phyloP scores from a whole-genome alignment of 2,329 filamentous ascomycete genomes.

The Pseudocercospora fijiensis region DNA sequence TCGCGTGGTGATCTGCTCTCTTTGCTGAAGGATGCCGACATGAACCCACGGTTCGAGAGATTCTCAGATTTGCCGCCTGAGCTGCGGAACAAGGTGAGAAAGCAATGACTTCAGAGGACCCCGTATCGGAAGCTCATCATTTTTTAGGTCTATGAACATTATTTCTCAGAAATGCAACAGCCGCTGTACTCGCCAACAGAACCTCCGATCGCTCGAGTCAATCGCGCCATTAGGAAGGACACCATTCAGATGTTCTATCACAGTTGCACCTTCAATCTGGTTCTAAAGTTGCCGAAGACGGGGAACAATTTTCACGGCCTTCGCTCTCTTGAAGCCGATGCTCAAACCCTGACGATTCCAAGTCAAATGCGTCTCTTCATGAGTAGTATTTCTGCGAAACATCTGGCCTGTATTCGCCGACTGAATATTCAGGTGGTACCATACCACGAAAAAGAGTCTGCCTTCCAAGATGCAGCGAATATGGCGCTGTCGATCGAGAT shows the following conservation, averaged over 20 bases:
- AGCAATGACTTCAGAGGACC: too few relatives aligned
- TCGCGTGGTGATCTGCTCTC: background rate
- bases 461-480: background rate
- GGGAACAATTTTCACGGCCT: background rate
- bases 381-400: background rate
- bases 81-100: constrained; percentile 7
- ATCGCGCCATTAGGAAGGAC: constrained; percentile 11
- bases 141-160: constrained; percentile 12
- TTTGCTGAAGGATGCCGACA: background rate
- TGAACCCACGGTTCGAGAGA: background rate
- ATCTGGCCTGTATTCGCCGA: background rate
- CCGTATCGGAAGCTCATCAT: too few relatives aligned
- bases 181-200: constrained; percentile 17
- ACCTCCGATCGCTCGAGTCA: constrained; percentile 18
- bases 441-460: background rate
- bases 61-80: constrained; percentile 13
- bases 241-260: constrained; percentile 20
- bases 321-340: background rate
- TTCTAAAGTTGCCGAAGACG: background rate
- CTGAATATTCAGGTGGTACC: background rate
- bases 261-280: constrained; percentile 12
- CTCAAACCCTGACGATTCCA: background rate
- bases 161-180: constrained; percentile 15
- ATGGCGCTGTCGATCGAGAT: background rate
- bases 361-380: background rate